Evolutionary conservation across 257 asterid genomes (phyloP), one percentile per base, ranked within the genome.

Genomic region (Pogostemon cablin): DNA sequence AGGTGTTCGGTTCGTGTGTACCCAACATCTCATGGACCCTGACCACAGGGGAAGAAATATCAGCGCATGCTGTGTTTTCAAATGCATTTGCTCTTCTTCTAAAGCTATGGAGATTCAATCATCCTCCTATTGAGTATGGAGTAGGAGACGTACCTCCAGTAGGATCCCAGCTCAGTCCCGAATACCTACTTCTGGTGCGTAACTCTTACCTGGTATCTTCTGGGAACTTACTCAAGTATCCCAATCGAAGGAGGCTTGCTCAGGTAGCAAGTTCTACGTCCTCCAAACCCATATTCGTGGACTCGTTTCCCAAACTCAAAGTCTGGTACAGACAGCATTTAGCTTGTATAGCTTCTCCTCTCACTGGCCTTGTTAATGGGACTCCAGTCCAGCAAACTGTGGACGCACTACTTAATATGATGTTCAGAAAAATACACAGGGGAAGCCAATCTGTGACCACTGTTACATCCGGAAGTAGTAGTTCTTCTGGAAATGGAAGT

Each of bases 91-190:
- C 98, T 50, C 96, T 93, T 71, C 98, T 93, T 54, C 78, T 93
- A 59, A 89, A 88, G 84, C 80, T 93, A 49, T 93, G 97, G 97
- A 89, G 97, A 71, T 93, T 93, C 61, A 91, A 91, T 70, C 98
- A 93, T 79, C 95, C 96, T 44, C 98, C 98, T 4, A 72, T 91
- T 35, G 98, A 93, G 72, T 89, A 93, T 62, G 87, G 96, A 63
- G 96, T 87, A 3, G 96, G 98, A 65, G 97, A 93, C 50, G 96
- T 91, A 55, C 99, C 99, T 39, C 99, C 96, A 1, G 98, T 87
- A 5, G 98, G 99, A 48, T 84, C 91, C 68, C 98, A 86, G 73
- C 89, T 93, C 75, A 93, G 96, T 53, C 97, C 97, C 2, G 99
- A 93, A 67, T 87, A 89, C 88, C 98, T 93, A 72, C 74, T 93